Base-by-base conservation (phyloP, 257 asterid species). In the Solanum arcanum region DNA sequence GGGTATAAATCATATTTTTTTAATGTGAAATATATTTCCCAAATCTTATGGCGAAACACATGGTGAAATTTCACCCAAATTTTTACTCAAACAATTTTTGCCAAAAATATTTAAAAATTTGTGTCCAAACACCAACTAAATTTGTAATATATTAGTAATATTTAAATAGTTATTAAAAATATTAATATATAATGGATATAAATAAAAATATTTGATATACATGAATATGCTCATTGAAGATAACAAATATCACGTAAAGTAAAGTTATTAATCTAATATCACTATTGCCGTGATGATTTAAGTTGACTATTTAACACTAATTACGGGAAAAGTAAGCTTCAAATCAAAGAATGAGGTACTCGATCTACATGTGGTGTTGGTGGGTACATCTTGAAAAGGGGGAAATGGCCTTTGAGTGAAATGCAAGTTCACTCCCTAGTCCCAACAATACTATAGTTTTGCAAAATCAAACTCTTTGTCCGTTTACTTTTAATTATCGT, bases 401-500 rank as follows among this genome's bases (percentile, higher is more conserved):
- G 9, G n/a, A 44, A 44, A 44, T 77, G 39, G 39, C 64, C 84
- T 77, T 77, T 77, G 41, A 77, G 84, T 77, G 41, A 77, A 3
- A 77, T 25, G 84, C 15, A 77, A 77, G 84, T 12, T 41, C 44
- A 41, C 21, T 41, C 83, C 59, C 83, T 12, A 75, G 4, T 41
- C 59, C 59, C 83, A 75, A 75, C 29, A 41, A 75, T 75, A 56
- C 64, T 56, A 75, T 41, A 76, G n/a, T 42, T 76, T 13, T 76
- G 14, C 60, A 76, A 76, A 76, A 42, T 42, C 60, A 11, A n/a
- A n/a, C 52, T 33, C 8, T 8, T 70, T 4, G 0, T 52, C 0
- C 2, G 20, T 8, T 12, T 8, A 39, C 0, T 52, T 49, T 52
- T 52, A 52, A 1, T 6, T 52, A 0, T 52, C 0, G 6, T 52